Percentiles rank a stretch among this genome's conserved stretches.
phyloP scores from a whole-genome alignment of 345 rosid species.

The Eucalyptus marginata region DNA sequence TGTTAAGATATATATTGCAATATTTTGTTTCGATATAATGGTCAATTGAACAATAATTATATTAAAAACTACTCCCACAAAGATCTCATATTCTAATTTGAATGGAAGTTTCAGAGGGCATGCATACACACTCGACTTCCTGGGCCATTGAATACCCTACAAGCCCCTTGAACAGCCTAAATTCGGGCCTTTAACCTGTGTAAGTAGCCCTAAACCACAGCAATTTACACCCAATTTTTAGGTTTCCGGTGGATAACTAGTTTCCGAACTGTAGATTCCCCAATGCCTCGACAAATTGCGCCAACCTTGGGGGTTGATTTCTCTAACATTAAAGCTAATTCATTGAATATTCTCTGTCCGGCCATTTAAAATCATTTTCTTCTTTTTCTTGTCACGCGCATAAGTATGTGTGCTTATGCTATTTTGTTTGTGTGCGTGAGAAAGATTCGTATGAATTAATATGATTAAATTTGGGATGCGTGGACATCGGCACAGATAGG shows the following conservation, averaged over 20 bases:
- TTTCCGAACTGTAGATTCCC: no score
- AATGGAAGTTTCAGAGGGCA: background rate
- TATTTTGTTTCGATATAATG: no score
- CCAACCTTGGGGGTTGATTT: no score
- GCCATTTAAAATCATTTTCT: background rate
- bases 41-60: background rate
- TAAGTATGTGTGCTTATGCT: background rate
- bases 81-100: background rate
- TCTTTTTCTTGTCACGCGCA: no score
- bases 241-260: no score
- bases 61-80: background rate
- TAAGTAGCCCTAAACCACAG: no score
- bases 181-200: no score
- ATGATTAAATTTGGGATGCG: background rate
- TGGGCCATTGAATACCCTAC: fast-evolving
- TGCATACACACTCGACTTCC: background rate
- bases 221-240: no score
- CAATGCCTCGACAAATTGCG: no score
- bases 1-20: background rate
- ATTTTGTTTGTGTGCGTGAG: background rate
- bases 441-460: background rate
- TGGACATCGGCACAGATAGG: background rate
- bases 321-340: no score
- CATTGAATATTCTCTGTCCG: no score
- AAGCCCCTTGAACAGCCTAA: no score